Conservation (phyloP, 129 eudicot species). For the Escallonia rubra region DNA sequence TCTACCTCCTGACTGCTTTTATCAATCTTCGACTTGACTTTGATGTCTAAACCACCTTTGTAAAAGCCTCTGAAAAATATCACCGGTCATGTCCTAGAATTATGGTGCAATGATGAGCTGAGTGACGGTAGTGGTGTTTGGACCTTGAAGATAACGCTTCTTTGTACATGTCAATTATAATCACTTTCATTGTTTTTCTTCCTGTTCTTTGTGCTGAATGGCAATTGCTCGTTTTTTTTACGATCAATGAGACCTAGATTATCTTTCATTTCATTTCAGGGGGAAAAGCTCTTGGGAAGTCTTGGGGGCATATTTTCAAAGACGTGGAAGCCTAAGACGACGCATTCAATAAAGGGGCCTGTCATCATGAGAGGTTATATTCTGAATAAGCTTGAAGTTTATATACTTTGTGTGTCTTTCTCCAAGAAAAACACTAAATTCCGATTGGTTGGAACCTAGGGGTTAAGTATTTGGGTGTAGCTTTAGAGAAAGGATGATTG, state of each 20-base stretch:
- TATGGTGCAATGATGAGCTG: too few species aligned
- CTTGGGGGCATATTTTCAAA: slow-evolving; percentile 92
- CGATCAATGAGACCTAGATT: not conserved
- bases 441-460: slow-evolving; percentile 8
- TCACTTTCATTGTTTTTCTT: too few species aligned
- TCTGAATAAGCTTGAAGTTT: not conserved
- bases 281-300: slow-evolving; percentile 97
- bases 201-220: not conserved
- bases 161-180: not conserved
- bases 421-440: not conserved
- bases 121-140: not conserved
- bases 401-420: slow-evolving; percentile 5
- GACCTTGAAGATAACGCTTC: not conserved
- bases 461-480: slow-evolving; percentile 5
- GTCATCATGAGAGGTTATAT: slow-evolving; percentile 52
- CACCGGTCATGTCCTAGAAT: too few species aligned
- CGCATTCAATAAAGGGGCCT: slow-evolving; percentile 68
- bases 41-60: too few species aligned
- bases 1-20: too few species aligned
- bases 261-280: slow-evolving; percentile 34
- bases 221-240: not conserved
- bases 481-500: not conserved
- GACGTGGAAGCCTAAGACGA: slow-evolving; percentile 99
- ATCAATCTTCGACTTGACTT: too few species aligned
- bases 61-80: too few species aligned